Base-by-base conservation (phyloP, 495 filamentous ascomycete genomes). In the Lasiosphaeria hispida region DNA sequence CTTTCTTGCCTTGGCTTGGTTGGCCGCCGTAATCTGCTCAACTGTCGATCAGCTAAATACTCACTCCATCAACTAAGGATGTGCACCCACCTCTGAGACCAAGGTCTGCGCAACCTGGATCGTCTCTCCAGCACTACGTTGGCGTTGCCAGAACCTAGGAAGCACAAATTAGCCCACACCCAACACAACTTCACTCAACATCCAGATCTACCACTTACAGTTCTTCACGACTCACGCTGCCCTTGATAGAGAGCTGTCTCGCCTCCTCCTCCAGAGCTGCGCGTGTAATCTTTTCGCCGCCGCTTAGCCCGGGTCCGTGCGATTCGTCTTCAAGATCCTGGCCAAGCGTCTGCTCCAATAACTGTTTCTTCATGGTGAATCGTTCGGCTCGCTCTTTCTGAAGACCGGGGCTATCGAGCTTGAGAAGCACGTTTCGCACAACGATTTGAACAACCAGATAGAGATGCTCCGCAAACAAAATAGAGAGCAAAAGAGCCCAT, bases 381-480 rank as follows among this genome's bases (percentile, higher is more conserved):
- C 88, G 76, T 66, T 94, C 88, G 0, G 83, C 77, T 4, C 87
- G 82, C 72, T 94, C 91, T 70, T 91, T 90, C 63, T 89, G 85
- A 40, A 92, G 72, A 14, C 92, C 92, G 0, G 91, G 89, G 5
- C 83, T 88, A 63, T 97, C 92, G 17, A 97, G 77, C 66, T 91
- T 91, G n/a, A 70, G 69, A 60, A 97, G 81, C 7, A 84, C 85
- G 17, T 80, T 74, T 33, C 85, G 81, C 1, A 96, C 88, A 0
- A 75, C 82, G 57, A 87, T 83, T 56, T 91, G 84, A 0, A 87
- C 80, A 2, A 83, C 75, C 17, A 98, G 78, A 63, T 93, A 97
- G 1, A 91, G 60, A 59, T 97, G 94, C 68, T 98, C 94, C 0
- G 88, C 85, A 63, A 95, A 84, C 63, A 97, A 81, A 23, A 98